phyloP scores from a whole-genome alignment of 2,329 filamentous ascomycete species.

The Paraphoma sp. region DNA sequence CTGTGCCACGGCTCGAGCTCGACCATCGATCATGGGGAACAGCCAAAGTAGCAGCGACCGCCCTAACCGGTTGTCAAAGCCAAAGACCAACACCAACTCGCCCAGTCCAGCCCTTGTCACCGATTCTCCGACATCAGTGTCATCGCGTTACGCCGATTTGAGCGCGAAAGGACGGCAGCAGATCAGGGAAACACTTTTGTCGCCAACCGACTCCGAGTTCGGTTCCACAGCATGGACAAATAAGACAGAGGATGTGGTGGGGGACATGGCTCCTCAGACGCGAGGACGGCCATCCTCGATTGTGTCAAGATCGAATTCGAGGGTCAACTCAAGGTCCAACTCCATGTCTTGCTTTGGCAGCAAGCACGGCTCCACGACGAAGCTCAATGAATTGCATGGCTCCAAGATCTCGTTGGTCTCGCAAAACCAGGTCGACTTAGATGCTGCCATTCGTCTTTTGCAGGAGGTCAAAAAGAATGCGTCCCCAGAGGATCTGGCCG shows the following conservation, averaged over 20 bases:
- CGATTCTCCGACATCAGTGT: constrained; percentile 29
- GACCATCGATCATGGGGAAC: constrained; percentile 40
- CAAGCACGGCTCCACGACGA: constrained; percentile 28
- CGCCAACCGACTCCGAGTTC: constrained; percentile 33
- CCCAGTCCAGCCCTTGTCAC: constrained; percentile 18
- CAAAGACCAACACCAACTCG: constrained; percentile 46
- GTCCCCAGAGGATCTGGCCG: constrained; percentile 56
- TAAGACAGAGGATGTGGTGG: constrained; percentile 25
- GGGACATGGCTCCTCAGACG: constrained; percentile 27
- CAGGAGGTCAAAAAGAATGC: constrained; percentile 57
- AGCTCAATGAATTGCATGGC: constrained; percentile 28
- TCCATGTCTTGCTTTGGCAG: constrained; percentile 35
- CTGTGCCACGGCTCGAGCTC: constrained; percentile 1
- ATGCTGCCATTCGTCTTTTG: constrained; percentile 53
- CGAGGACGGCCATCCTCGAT: constrained; percentile 33
- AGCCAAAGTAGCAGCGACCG: constrained; percentile 30
- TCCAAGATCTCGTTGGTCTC: constrained; percentile 41
- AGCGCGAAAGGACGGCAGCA: constrained; percentile 37
- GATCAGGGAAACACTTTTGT: constrained; percentile 37
- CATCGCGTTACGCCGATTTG: constrained; percentile 33
- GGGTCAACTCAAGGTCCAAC: constrained; percentile 25
- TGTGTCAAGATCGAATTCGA: constrained; percentile 37
- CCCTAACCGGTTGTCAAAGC: constrained; percentile 43
- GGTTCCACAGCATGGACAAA: constrained; percentile 18
- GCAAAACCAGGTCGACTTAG: constrained; percentile 50